Conservation (phyloP, 345 rosid genomes). For the Mallotus nudiflorus region DNA sequence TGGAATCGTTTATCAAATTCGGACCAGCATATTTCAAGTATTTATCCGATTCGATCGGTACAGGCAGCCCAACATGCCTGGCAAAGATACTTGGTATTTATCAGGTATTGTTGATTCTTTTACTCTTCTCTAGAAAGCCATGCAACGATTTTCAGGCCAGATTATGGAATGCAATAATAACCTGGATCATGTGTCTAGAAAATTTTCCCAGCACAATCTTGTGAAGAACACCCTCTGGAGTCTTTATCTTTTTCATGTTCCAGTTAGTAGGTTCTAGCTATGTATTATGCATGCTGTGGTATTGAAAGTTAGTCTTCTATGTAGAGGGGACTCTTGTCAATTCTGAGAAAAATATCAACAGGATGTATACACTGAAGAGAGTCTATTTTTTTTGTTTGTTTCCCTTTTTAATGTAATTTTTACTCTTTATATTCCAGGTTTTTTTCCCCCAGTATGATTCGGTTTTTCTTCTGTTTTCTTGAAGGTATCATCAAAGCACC, state of each 20-base stretch:
- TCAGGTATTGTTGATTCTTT: conserved; percentile 52
- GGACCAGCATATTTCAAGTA: conserved; percentile 83
- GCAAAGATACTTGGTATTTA: conserved; percentile 93
- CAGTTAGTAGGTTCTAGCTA: conserved; percentile 3
- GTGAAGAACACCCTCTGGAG: not conserved
- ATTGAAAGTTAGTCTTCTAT: not conserved
- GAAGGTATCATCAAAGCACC: conserved; percentile 70
- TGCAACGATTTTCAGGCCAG: not conserved
- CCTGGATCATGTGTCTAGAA: not conserved
- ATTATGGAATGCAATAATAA: not conserved
- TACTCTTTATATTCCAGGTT: too few relatives aligned
- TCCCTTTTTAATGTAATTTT: too few relatives aligned
- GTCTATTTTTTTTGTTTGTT: conserved; percentile 1
- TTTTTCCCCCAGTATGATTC: too few relatives aligned
- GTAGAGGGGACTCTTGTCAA: not conserved
- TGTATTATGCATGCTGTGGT: conserved; percentile 7
- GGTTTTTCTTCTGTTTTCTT: conserved; percentile 22
- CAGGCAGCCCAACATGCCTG: conserved; percentile 87
- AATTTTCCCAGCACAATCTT: not conserved
- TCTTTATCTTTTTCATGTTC: conserved; percentile 3
- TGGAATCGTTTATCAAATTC: conserved; percentile 86
- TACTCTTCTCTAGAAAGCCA: not conserved
- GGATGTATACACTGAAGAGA: not conserved
- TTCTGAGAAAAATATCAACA: not conserved
- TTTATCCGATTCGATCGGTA: conserved; percentile 68